A percentile compares a stretch with the other conserved stretches of the same genome.
phyloP scores from a whole-genome alignment of 2,329 filamentous ascomycete species.

The Trichophyton verrucosum region DNA sequence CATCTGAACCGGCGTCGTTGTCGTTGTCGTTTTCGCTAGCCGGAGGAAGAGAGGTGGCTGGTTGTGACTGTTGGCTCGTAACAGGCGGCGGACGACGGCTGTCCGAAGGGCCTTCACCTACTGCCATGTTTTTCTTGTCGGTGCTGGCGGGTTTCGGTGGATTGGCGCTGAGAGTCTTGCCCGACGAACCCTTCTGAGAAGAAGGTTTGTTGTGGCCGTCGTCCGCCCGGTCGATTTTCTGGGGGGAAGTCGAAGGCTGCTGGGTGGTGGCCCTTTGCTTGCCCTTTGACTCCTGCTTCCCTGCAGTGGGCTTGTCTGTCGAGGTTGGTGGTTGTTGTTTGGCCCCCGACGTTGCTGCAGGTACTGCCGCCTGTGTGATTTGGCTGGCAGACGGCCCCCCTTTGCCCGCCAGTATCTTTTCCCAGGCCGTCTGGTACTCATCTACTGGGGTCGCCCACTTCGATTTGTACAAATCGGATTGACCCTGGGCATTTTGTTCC shows the following conservation, averaged over 20 bases:
- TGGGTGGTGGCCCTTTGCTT: not conserved
- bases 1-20: not conserved
- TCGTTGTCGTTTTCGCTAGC: not conserved
- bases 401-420: not conserved
- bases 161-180: not conserved
- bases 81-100: not conserved
- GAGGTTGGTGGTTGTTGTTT: not conserved
- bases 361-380: not conserved
- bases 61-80: constrained; percentile 2
- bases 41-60: not conserved
- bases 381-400: not conserved
- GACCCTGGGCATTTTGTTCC: not conserved
- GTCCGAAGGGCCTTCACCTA: constrained; percentile 2
- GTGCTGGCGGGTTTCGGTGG: not conserved
- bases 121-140: not conserved
- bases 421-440: not conserved
- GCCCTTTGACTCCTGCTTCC: constrained; percentile 1
- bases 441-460: not conserved
- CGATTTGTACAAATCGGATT: not conserved
- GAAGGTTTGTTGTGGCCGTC: not conserved
- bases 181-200: constrained; percentile 1
- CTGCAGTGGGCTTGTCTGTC: constrained; percentile 1
- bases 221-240: not conserved
- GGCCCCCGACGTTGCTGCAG: not conserved
- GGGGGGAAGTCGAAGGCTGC: not conserved